Evolutionary conservation across 2,329 filamentous ascomycete genomes (phyloP).

Genomic region (Microcyclospora pomicola): DNA sequence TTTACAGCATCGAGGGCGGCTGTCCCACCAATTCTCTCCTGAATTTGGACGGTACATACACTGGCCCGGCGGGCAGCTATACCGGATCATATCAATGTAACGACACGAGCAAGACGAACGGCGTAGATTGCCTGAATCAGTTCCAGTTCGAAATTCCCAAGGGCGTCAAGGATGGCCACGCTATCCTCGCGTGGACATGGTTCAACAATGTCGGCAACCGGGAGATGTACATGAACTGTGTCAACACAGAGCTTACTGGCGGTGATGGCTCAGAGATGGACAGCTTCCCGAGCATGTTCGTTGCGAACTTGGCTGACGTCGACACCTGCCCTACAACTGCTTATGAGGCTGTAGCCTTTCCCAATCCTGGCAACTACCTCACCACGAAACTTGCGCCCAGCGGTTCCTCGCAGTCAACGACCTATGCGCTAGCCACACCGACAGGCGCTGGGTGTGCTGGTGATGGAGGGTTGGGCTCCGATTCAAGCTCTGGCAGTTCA

Average conservation of each 20-base stretch:
- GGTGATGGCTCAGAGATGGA: slow-evolving; percentile 43
- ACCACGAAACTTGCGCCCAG: slow-evolving; percentile 24
- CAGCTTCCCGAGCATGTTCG: slow-evolving; percentile 59
- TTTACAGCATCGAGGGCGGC: slow-evolving; percentile 75
- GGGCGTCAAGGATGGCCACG: slow-evolving; percentile 59
- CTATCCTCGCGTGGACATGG: slow-evolving; percentile 85
- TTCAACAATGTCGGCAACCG: slow-evolving; percentile 85
- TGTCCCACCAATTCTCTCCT: slow-evolving; percentile 53
- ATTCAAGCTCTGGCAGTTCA: not conserved
- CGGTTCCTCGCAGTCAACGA: slow-evolving; percentile 5
- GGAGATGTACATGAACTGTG: slow-evolving; percentile 98
- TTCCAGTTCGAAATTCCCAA: slow-evolving; percentile 61
- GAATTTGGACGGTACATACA: slow-evolving; percentile 35
- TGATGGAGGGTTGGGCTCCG: slow-evolving; percentile 1
- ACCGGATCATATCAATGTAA: slow-evolving; percentile 5
- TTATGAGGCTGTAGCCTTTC: slow-evolving; percentile 48
- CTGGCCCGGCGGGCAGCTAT: slow-evolving; percentile 14
- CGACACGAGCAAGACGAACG: slow-evolving; percentile 4
- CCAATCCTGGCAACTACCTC: slow-evolving; percentile 48
- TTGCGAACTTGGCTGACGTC: slow-evolving; percentile 50
- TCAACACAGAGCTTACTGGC: slow-evolving; percentile 51
- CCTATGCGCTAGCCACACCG: slow-evolving; percentile 12
- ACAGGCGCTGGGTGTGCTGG: slow-evolving; percentile 10
- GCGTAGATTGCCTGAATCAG: slow-evolving; percentile 27
- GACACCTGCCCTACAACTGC: slow-evolving; percentile 40